A percentile compares a stretch with the other conserved stretches of the same genome.
phyloP scores from a whole-genome alignment of 2,329 filamentous ascomycete genomes.

The Passalora sequoiae region DNA sequence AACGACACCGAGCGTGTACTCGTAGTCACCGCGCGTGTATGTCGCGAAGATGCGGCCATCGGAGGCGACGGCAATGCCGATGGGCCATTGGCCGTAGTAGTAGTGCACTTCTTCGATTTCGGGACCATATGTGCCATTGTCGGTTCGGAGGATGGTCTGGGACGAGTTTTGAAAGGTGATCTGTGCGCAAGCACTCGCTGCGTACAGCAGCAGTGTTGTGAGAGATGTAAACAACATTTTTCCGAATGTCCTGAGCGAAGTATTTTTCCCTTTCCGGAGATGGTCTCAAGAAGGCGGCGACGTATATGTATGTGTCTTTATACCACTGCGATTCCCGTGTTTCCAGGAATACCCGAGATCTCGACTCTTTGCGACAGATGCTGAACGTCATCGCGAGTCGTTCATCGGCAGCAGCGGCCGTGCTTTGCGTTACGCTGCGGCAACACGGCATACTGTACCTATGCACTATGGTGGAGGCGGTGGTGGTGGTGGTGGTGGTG shows the following conservation, averaged over 20 bases:
- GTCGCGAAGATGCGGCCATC: slow-evolving; percentile 42
- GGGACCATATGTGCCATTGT: slow-evolving; percentile 47
- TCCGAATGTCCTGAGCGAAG: too few species aligned
- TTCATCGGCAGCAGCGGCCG: neutral
- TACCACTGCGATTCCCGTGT: neutral
- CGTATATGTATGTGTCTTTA: neutral
- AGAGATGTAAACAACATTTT: slow-evolving; percentile 2
- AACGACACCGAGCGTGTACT: slow-evolving; percentile 46
- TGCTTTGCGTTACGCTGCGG: slow-evolving; percentile 1
- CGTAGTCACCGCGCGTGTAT: slow-evolving; percentile 44
- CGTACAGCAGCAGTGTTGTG: slow-evolving; percentile 12
- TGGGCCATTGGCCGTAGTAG: slow-evolving; percentile 42
- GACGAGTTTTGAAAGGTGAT: slow-evolving; percentile 27
- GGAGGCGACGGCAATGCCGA: slow-evolving; percentile 42
- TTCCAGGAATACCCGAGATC: too few species aligned
- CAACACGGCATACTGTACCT: too few species aligned
- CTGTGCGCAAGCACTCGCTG: slow-evolving; percentile 17
- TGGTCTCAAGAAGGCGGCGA: too few species aligned
- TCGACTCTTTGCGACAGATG: too few species aligned
- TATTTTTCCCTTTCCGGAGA: too few species aligned
- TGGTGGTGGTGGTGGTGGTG: too few species aligned
- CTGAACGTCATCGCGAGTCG: neutral
- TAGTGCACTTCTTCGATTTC: slow-evolving; percentile 47
- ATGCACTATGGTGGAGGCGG: too few species aligned
- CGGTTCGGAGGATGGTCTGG: slow-evolving; percentile 38